Evolutionary conservation across 2,329 filamentous ascomycete species (phyloP).

Genomic region (Ceratocystis lukuohia): DNA sequence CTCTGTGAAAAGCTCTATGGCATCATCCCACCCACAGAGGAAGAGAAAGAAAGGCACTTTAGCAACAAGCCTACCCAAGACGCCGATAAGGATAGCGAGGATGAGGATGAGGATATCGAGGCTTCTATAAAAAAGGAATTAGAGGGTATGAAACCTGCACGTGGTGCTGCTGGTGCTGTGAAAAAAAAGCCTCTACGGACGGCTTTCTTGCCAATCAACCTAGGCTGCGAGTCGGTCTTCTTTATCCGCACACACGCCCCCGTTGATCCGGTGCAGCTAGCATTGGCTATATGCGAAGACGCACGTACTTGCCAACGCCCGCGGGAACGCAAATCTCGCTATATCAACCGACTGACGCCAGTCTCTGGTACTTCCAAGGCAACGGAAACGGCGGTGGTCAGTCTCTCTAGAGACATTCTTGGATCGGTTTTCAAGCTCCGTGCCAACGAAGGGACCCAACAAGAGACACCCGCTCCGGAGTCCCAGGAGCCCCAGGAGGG

Average conservation of each 20-base stretch:
- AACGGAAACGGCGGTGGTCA: constrained; percentile 52
- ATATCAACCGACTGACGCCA: constrained; percentile 46
- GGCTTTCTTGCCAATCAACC: constrained; percentile 39
- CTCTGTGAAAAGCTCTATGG: constrained; percentile 51
- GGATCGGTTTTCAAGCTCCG: constrained; percentile 45
- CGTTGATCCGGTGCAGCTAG: constrained; percentile 42
- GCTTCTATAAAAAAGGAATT: constrained; percentile 59
- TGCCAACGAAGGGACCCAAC: constrained; percentile 6
- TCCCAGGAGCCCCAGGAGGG: not conserved
- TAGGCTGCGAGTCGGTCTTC: constrained; percentile 48
- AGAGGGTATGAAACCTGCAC: constrained; percentile 41
- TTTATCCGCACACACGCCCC: constrained; percentile 46
- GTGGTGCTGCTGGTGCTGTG: constrained; percentile 21
- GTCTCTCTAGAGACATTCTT: constrained; percentile 50
- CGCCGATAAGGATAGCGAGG: constrained; percentile 26
- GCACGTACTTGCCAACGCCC: constrained; percentile 33
- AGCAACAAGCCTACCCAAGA: constrained; percentile 19
- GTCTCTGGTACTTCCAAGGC: constrained; percentile 47
- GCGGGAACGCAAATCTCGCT: constrained; percentile 36
- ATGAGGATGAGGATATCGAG: constrained; percentile 53
- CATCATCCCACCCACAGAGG: constrained; percentile 30
- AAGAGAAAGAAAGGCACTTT: constrained; percentile 22
- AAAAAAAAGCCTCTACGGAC: constrained; percentile 27
- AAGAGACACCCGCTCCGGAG: not conserved
- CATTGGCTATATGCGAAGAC: constrained; percentile 42